A percentile compares a stretch with the other conserved stretches of the same genome.
These are phyloP conservation scores for Penicillium frequentans DNA, from an alignment of 2,329 filamentous ascomycete genomes.

Conservation along the genomic window DNA sequence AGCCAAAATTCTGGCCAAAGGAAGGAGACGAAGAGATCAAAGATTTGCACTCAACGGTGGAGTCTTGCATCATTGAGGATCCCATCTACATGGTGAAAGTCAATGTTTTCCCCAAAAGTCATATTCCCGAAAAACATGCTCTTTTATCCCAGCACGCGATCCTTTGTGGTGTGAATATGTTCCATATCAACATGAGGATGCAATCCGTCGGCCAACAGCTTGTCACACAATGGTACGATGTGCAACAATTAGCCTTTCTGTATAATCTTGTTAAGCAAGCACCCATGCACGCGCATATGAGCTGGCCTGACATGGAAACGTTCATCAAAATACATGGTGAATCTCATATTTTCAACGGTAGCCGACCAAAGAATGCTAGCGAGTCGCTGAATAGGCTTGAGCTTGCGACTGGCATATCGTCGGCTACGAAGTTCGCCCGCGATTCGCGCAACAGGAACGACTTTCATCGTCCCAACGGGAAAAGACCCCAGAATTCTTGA, in stretches of 20 bases:
- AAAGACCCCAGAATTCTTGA: neutral
- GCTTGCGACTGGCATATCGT: slow-evolving; percentile 29
- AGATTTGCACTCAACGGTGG: slow-evolving; percentile 1
- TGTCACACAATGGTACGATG: slow-evolving; percentile 29
- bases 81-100: too few relatives aligned
- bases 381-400: slow-evolving; percentile 31
- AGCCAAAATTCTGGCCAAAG: slow-evolving; percentile 29
- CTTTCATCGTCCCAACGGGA: neutral
- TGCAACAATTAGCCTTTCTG: slow-evolving; percentile 31
- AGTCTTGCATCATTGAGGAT: neutral
- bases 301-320: slow-evolving; percentile 32
- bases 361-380: slow-evolving; percentile 25
- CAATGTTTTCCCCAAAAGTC: too few relatives aligned
- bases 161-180: slow-evolving; percentile 17
- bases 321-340: slow-evolving; percentile 33
- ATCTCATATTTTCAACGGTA: slow-evolving; percentile 30
- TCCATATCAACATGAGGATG: slow-evolving; percentile 29
- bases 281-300: slow-evolving; percentile 16
- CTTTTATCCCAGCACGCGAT: neutral
- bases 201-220: slow-evolving; percentile 26
- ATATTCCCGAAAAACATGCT: neutral
- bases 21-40: slow-evolving; percentile 23
- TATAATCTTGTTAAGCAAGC: slow-evolving; percentile 26
- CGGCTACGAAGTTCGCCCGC: slow-evolving; percentile 26
- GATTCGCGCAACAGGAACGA: slow-evolving; percentile 9